Conservation (phyloP, 2,329 filamentous ascomycete genomes). For the Colletotrichum sp. region DNA sequence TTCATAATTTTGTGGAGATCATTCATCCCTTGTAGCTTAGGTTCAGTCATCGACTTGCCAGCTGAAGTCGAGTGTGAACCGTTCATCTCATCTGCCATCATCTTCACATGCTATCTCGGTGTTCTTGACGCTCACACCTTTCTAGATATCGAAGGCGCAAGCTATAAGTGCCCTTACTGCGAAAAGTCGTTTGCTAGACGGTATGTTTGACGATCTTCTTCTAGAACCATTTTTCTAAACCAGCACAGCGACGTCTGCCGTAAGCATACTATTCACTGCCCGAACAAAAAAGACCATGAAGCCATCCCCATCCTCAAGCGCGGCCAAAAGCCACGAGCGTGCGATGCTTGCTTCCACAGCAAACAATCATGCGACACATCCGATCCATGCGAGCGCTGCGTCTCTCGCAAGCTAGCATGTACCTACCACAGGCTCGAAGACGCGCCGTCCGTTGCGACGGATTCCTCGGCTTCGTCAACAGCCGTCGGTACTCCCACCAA, state of each 20-base stretch:
- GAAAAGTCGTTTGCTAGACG: conserved; percentile 24
- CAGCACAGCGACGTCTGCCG: conserved; percentile 27
- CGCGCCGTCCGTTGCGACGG: not conserved
- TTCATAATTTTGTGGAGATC: not conserved
- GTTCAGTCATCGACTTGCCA: not conserved
- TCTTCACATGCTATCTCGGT: not conserved
- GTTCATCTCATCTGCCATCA: not conserved
- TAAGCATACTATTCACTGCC: conserved; percentile 28
- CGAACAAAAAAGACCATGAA: conserved; percentile 13
- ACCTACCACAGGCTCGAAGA: conserved; percentile 20
- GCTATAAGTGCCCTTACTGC: conserved; percentile 23
- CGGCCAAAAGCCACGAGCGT: conserved; percentile 31
- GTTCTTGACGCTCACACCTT: not conserved
- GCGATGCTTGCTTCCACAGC: conserved; percentile 32
- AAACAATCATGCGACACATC: conserved; percentile 31
- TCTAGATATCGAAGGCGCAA: conserved; percentile 14
- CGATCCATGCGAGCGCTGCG: conserved; percentile 28
- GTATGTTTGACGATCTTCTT: not conserved
- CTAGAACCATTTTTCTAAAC: not conserved
- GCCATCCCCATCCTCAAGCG: conserved; percentile 25
- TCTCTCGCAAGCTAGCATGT: conserved; percentile 22
- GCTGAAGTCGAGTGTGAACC: not conserved
- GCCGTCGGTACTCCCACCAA: not conserved
- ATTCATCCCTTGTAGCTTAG: not conserved
- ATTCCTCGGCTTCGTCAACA: not conserved